Conservation (phyloP, 305 asterid genomes). For the Andrographis paniculata region DNA sequence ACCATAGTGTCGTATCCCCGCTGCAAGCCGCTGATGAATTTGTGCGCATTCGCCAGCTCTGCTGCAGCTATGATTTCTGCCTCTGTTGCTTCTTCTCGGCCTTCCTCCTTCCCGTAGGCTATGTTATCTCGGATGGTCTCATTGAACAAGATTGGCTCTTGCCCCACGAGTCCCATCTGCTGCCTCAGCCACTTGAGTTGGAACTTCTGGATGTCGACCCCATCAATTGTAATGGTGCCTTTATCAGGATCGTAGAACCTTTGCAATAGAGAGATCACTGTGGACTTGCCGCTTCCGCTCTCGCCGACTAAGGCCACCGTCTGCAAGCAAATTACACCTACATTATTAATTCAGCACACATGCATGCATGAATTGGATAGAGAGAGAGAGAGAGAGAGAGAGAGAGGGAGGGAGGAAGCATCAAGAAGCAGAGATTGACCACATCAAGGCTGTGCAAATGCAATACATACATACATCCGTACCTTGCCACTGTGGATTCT, state of each 20-base stretch:
- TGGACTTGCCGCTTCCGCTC: slow-evolving; percentile 76
- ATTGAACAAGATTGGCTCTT: not conserved
- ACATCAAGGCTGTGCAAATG: too few species aligned
- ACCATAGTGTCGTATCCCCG: slow-evolving; percentile 35
- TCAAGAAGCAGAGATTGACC: too few species aligned
- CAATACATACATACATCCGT: too few species aligned
- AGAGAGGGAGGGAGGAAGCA: too few species aligned
- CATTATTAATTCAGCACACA: too few species aligned
- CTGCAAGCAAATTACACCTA: too few species aligned
- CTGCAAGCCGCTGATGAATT: slow-evolving; percentile 27
- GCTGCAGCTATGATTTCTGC: slow-evolving; percentile 32
- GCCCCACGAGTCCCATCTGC: not conserved
- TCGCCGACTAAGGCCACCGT: slow-evolving; percentile 68
- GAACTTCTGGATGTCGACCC: slow-evolving; percentile 39
- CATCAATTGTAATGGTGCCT: slow-evolving; percentile 46
- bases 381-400: too few species aligned
- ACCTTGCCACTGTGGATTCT: slow-evolving; percentile 50
- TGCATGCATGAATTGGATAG: too few species aligned
- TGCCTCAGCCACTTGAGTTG: slow-evolving; percentile 14
- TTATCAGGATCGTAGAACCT: slow-evolving; percentile 49
- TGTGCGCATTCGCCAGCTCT: slow-evolving; percentile 35
- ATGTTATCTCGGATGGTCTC: slow-evolving; percentile 32
- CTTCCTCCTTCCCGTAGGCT: slow-evolving; percentile 29
- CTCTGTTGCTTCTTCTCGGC: slow-evolving; percentile 19
- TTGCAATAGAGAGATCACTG: slow-evolving; percentile 45